Base-by-base conservation (phyloP, 805 yeast species). In the Blastobotrys attinorum region DNA sequence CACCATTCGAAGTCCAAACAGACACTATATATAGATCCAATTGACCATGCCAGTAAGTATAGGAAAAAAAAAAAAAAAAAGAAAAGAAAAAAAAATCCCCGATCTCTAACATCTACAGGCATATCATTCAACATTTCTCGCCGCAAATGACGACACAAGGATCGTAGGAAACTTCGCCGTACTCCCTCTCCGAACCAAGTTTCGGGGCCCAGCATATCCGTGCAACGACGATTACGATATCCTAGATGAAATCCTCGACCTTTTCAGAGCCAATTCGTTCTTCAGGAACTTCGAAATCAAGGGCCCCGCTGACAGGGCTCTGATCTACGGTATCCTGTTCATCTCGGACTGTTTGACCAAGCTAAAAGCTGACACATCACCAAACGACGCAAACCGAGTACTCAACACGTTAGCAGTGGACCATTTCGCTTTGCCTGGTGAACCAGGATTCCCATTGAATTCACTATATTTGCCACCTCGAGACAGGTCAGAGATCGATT, bases 281-380 rank as follows among this genome's bases (percentile, higher is more conserved):
- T 92, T 92, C 76, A 83, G 85, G 62, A 92, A 92, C 71, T 92
- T 92, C 62, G 98, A 92, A 67, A 89, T 92, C 68, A 87, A 87
- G 63, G 96, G 96, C 10, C 84, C 95, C 18, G 83, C 96, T 3
- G 99, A 92, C 62, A 75, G 99, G 53, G 75, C 90, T 8, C 70
- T 92, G 47, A 89, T 94, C 55, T 92, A 92, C 62, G 99, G 98
- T 17, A 92, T 92, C 43, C 69, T 92, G 47, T 92, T 77, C 62
- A 78, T 86, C 29, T 84, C 94, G 40, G 95, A 87, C 58, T 86
- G 96, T 64, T 70, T 92, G 47, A 71, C 80, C 32, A 73, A 77
- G 46, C 67, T 92, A 50, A 60, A 71, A 37, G 58, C 69, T 18
- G 70, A 76, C 6, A 62, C 73, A 4, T 66, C 72, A 36, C 69